Conservation (phyloP, 2,329 filamentous ascomycete genomes). For the Pseudogymnoascus sp. region DNA sequence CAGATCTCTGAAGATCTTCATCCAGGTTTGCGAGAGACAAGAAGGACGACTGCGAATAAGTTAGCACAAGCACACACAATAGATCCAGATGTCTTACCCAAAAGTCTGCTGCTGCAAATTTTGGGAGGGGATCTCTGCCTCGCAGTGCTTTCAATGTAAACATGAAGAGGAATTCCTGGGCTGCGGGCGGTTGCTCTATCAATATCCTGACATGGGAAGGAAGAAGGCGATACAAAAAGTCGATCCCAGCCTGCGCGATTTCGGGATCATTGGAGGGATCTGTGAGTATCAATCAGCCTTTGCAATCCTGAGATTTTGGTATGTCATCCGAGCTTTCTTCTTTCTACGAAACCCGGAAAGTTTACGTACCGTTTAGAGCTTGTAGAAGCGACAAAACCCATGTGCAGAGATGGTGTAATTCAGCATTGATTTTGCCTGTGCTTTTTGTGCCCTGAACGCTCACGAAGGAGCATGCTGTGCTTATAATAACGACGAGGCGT, state of each 20-base stretch:
- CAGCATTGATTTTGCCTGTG: slow-evolving; percentile 36
- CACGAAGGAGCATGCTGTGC: slow-evolving; percentile 62
- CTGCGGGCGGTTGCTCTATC: slow-evolving; percentile 46
- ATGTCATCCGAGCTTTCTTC: not conserved
- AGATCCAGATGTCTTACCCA: slow-evolving; percentile 47
- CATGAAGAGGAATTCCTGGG: slow-evolving; percentile 58
- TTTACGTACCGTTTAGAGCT: slow-evolving; percentile 46
- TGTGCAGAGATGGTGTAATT: slow-evolving; percentile 45
- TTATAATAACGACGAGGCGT: slow-evolving; percentile 59
- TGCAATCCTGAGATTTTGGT: not conserved
- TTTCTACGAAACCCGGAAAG: not conserved
- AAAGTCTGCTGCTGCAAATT: slow-evolving; percentile 64
- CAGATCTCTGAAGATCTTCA: slow-evolving; percentile 33
- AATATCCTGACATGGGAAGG: slow-evolving; percentile 53
- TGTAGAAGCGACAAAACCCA: slow-evolving; percentile 57
- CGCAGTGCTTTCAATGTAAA: slow-evolving; percentile 64
- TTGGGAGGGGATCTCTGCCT: slow-evolving; percentile 66
- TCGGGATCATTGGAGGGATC: slow-evolving; percentile 60
- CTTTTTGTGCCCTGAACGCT: slow-evolving; percentile 46
- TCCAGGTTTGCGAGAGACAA: slow-evolving; percentile 34
- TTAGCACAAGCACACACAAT: slow-evolving; percentile 11
- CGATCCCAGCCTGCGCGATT: slow-evolving; percentile 64
- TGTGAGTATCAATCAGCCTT: slow-evolving; percentile 18
- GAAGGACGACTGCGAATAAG: slow-evolving; percentile 40
- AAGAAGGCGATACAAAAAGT: slow-evolving; percentile 59